Percentiles rank a stretch among this genome's conserved stretches.
Conservation (phyloP, 2,329 filamentous ascomycete genomes). For the Colletotrichum neosansevieriae region DNA sequence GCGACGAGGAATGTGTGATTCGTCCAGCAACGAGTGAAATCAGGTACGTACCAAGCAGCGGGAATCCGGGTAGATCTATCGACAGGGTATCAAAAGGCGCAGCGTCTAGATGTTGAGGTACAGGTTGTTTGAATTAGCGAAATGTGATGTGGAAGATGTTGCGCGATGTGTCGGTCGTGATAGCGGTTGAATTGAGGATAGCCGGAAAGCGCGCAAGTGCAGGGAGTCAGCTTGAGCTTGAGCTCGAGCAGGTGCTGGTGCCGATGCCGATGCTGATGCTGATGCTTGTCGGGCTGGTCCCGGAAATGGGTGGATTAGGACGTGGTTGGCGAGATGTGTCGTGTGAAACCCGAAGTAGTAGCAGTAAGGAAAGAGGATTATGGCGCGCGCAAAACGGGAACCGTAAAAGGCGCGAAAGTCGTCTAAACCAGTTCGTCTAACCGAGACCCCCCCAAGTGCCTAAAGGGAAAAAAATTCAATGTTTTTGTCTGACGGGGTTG, state of each 20-base stretch:
- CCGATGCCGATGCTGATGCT: background rate
- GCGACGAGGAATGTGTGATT: conserved; percentile 24
- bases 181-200: background rate
- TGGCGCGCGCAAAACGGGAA: conserved; percentile 35
- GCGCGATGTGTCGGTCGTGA: background rate
- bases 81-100: conserved; percentile 31
- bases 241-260: background rate
- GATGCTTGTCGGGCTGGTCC: background rate
- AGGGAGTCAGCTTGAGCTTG: background rate
- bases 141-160: background rate
- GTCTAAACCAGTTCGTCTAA: conserved; percentile 58
- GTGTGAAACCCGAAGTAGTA: conserved; percentile 22
- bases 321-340: background rate
- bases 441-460: conserved; percentile 45
- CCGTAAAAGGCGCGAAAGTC: conserved; percentile 39
- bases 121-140: conserved; percentile 1
- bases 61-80: conserved; percentile 27
- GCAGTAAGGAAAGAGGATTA: conserved; percentile 35
- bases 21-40: conserved; percentile 20
- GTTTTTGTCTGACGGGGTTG: conserved; percentile 33
- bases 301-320: conserved; percentile 8
- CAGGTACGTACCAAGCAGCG: conserved; percentile 35
- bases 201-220: too few relatives aligned
- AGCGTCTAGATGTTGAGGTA: conserved; percentile 32
- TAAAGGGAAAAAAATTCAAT: conserved; percentile 45